A percentile compares a stretch with the other conserved stretches of the same genome.
These are phyloP conservation scores for Globisporangium lucens DNA, from an alignment of 352 stramenopile genomes.

Conservation along the genomic window DNA sequence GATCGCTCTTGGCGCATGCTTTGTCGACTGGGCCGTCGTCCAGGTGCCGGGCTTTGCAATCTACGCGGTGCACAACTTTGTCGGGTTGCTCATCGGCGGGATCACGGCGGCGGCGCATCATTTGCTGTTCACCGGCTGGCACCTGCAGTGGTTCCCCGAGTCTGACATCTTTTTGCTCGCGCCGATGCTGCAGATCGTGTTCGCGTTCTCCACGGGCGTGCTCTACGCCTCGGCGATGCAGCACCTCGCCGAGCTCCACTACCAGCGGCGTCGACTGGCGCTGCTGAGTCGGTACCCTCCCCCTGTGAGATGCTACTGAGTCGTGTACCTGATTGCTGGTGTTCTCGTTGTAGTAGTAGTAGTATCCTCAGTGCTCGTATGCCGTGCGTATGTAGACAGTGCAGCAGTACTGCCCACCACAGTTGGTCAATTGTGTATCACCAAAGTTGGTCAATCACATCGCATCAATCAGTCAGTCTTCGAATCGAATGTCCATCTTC, in stretches of 20 bases:
- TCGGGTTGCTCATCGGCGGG: constrained; percentile 1
- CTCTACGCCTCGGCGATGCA: constrained; percentile 13
- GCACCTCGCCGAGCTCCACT: constrained; percentile 9
- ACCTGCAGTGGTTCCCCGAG: constrained; percentile 8
- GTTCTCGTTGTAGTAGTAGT: not conserved
- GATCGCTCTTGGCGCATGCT: constrained; percentile 2
- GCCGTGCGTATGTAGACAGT: not conserved
- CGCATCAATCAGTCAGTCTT: constrained; percentile 23
- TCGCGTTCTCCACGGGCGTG: constrained; percentile 8
- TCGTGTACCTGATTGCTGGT: not conserved
- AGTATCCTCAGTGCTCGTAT: not conserved
- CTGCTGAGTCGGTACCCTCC: not conserved
- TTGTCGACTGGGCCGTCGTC: constrained; percentile 8
- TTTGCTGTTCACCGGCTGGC: constrained; percentile 10
- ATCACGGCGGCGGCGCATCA: constrained; percentile 7
- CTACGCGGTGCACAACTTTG: not conserved
- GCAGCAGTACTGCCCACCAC: not conserved
- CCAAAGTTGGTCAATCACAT: constrained; percentile 12
- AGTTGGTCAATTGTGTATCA: not conserved
- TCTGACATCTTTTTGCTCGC: constrained; percentile 11
- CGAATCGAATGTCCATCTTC: constrained; percentile 41
- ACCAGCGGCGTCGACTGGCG: not conserved
- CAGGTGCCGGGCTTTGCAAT: constrained; percentile 8
- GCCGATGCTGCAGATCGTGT: constrained; percentile 13
- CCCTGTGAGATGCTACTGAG: constrained; percentile 9